Evolutionary conservation across 2,329 filamentous ascomycete species (phyloP), one percentile per base, ranked within the genome.

Genomic region (Monilinia vaccinii-corymbosi): DNA sequence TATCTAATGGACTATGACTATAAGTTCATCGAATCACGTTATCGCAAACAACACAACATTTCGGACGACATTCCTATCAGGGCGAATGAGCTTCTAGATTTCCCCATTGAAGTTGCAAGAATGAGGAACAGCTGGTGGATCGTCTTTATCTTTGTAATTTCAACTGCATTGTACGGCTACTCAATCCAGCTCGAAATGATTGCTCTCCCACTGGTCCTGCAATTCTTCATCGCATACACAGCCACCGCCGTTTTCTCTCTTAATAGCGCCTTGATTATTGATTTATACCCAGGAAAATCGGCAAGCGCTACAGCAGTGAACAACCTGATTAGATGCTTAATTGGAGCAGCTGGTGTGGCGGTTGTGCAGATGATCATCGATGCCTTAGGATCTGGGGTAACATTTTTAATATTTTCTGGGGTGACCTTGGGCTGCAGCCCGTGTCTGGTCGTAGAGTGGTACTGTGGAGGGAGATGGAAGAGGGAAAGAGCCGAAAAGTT

Each of bases 1-100:
- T 71, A 72, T 16, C 65, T 77, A 1, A 72, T 77, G 69, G 73
- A 77, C 59, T 67, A 67, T 53, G 73, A 75, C 60, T 76, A 73
- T 66, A 68, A 66, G 47, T 60, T 63, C 40, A 68, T 72, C 2
- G 72, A 75, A 60, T 62, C 62, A n/a, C 28, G 32, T 18, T 61
- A 61, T 45, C 55, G 56, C 14, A 4, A 36, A 18, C 16, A 42
- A 23, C 69, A 73, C 49, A 67, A 65, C 4, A 65, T 75, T 1
- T 70, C 73, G 0, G 63, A 65, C 10, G 66, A 71, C 58, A 40
- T 58, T 16, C 56, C 34, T 21, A 34, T 61, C 64, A 67, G 65
- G 40, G 66, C 64, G 45, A 65, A 74, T 61, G 64, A 69, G 1
- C 69, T 73, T 45, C 59, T 69, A 4, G 74, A 76, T 52, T 78